Evolutionary conservation across 2,329 filamentous ascomycete genomes (phyloP).

Genomic region (Apiospora aurea): DNA sequence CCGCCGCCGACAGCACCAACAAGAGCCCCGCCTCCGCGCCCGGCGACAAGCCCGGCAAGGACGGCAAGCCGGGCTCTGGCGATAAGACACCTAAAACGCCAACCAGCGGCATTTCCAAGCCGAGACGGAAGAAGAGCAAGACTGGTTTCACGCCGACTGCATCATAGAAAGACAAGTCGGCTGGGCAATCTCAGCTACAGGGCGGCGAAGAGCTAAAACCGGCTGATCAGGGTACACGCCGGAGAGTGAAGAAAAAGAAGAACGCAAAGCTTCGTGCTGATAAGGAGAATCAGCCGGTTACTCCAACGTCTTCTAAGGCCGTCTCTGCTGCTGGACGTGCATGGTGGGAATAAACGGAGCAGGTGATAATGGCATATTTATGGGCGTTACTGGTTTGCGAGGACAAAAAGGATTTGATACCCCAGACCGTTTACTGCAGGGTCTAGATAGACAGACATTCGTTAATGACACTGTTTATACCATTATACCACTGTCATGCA

Average conservation of each 20-base stretch:
- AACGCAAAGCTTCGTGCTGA: not conserved
- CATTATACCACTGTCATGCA: too few relatives aligned
- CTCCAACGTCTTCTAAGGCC: not conserved
- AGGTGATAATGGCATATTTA: conserved; percentile 4
- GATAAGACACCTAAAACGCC: conserved; percentile 45
- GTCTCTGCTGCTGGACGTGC: not conserved
- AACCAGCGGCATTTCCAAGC: conserved; percentile 41
- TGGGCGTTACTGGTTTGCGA: conserved; percentile 2
- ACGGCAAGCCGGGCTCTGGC: conserved; percentile 23
- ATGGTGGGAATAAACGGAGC: conserved; percentile 1
- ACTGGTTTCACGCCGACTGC: conserved; percentile 36
- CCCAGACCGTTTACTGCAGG: conserved; percentile 13
- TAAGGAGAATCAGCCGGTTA: not conserved
- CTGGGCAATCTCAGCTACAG: not conserved
- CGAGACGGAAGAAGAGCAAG: conserved; percentile 48
- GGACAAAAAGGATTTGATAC: conserved; percentile 10
- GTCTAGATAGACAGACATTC: conserved; percentile 1
- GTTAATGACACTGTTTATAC: not conserved
- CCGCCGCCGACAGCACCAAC: conserved; percentile 29
- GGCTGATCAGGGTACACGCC: not conserved
- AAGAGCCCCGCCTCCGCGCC: conserved; percentile 22
- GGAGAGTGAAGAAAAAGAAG: conserved; percentile 24
- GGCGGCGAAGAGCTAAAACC: not conserved
- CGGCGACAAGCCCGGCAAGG: conserved; percentile 7
- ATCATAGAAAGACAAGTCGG: conserved; percentile 31